phyloP scores from a whole-genome alignment of 2,329 filamentous ascomycete genomes.

The Huntiella moniliformis region DNA sequence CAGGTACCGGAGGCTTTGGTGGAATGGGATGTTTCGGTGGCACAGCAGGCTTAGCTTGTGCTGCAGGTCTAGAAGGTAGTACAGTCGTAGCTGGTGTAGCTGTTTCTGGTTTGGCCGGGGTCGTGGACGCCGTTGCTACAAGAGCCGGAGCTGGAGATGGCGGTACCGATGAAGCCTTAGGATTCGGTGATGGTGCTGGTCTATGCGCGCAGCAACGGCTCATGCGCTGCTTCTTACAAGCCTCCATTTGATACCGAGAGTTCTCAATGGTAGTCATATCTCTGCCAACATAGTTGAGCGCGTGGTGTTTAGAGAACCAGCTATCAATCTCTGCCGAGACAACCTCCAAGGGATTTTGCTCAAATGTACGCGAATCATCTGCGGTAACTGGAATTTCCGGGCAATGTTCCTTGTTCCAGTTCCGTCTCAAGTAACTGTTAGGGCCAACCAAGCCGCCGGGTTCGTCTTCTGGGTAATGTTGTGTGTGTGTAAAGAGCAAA shows the following conservation, averaged over 20 bases:
- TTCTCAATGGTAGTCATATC: constrained; percentile 40
- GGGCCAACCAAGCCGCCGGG: constrained; percentile 29
- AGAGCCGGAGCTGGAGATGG: constrained; percentile 4
- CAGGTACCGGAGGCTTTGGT: too few species aligned
- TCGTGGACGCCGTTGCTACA: neutral
- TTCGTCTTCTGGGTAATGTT: constrained; percentile 28
- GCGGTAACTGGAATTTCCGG: constrained; percentile 10
- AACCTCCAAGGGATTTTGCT: neutral
- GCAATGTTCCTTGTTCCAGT: constrained; percentile 29
- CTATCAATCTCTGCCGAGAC: constrained; percentile 46
- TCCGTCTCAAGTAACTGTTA: constrained; percentile 34
- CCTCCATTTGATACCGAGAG: constrained; percentile 39
- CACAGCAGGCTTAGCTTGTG: too few species aligned
- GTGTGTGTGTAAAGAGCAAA: constrained; percentile 35
- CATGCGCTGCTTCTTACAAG: constrained; percentile 27
- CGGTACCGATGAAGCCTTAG: neutral
- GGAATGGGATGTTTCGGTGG: too few species aligned
- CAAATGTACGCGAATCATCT: constrained; percentile 14
- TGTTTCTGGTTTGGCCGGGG: constrained; percentile 5
- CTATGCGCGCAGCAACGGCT: constrained; percentile 8
- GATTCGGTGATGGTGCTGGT: constrained; percentile 3
- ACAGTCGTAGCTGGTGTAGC: neutral
- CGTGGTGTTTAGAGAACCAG: constrained; percentile 30
- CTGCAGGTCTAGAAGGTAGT: too few species aligned
- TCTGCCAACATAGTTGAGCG: constrained; percentile 1